phyloP scores from a whole-genome alignment of 2,329 filamentous ascomycete species.

The Sporothrix pallida region DNA sequence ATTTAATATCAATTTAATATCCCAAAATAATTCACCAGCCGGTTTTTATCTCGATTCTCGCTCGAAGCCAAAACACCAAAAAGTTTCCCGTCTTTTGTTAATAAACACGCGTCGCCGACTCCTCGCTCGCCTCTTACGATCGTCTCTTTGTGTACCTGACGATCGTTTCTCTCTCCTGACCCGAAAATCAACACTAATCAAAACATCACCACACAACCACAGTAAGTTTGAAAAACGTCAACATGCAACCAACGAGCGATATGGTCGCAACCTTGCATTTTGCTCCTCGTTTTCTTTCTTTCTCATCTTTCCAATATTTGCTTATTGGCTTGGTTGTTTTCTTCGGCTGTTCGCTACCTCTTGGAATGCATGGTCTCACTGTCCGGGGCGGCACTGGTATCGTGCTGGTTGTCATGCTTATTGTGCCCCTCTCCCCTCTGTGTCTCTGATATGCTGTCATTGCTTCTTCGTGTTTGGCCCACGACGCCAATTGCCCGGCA shows the following conservation, averaged over 20 bases:
- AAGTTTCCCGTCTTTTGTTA: neutral
- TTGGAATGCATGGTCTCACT: conserved; percentile 25
- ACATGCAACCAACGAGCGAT: too few species aligned
- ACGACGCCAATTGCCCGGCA: conserved; percentile 14
- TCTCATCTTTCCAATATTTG: neutral
- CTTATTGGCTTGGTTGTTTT: neutral
- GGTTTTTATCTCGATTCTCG: neutral
- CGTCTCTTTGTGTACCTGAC: too few species aligned
- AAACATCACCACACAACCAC: conserved; percentile 5
- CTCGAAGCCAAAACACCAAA: neutral
- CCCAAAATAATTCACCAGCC: conserved; percentile 14
- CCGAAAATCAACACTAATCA: neutral
- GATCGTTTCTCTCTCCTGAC: neutral
- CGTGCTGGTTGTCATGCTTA: neutral
- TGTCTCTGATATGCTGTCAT: conserved; percentile 12
- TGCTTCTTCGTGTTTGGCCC: neutral
- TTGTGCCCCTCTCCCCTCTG: too few species aligned
- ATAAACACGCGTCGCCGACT: conserved; percentile 17
- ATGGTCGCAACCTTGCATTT: too few species aligned
- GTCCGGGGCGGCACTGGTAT: conserved; percentile 1
- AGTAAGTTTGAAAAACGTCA: too few species aligned
- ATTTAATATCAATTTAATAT: conserved; percentile 27
- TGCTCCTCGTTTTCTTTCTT: neutral
- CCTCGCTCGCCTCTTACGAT: neutral
- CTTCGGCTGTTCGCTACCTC: neutral